Evolutionary conservation across 371 early-diverging fungal genomes (phyloP).

Genomic region (Zychaea mexicana): DNA sequence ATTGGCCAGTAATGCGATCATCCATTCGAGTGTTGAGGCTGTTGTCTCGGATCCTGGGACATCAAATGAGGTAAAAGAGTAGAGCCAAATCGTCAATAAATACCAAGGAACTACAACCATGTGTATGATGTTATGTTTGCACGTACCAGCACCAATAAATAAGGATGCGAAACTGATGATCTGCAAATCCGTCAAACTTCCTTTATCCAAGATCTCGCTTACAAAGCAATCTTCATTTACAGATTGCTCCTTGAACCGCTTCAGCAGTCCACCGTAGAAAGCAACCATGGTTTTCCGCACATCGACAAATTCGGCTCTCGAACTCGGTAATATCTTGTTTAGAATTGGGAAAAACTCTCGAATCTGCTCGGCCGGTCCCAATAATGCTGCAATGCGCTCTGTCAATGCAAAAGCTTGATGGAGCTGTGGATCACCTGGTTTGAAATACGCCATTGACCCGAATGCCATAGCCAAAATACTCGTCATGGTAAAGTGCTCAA

Average conservation of each 20-base stretch:
- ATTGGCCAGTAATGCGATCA: constrained; percentile 41
- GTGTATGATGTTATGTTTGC: not conserved
- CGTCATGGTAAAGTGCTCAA: constrained; percentile 51
- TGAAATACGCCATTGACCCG: constrained; percentile 37
- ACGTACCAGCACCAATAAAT: constrained; percentile 47
- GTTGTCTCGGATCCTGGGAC: constrained; percentile 48
- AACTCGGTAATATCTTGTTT: constrained; percentile 24
- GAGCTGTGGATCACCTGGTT: constrained; percentile 34
- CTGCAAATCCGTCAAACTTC: constrained; percentile 36
- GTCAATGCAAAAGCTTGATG: constrained; percentile 44
- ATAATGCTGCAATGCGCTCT: constrained; percentile 26
- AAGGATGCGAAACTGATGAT: constrained; percentile 32
- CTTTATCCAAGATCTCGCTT: constrained; percentile 30
- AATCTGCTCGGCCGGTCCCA: constrained; percentile 42
- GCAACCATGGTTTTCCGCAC: constrained; percentile 17
- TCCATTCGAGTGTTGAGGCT: constrained; percentile 46
- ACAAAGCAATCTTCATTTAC: constrained; percentile 40
- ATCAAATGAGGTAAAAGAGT: not conserved
- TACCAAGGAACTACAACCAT: not conserved
- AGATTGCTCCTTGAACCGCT: constrained; percentile 17
- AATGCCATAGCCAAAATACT: constrained; percentile 41
- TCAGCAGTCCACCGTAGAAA: constrained; percentile 36
- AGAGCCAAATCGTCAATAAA: not conserved
- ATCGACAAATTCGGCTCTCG: constrained; percentile 11
- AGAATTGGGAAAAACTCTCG: constrained; percentile 49